Percentiles rank a stretch among this genome's conserved stretches.
These are phyloP conservation scores for Nitzschia sp. DNA, from an alignment of 108 stramenopile genomes.

Conservation along the genomic window DNA sequence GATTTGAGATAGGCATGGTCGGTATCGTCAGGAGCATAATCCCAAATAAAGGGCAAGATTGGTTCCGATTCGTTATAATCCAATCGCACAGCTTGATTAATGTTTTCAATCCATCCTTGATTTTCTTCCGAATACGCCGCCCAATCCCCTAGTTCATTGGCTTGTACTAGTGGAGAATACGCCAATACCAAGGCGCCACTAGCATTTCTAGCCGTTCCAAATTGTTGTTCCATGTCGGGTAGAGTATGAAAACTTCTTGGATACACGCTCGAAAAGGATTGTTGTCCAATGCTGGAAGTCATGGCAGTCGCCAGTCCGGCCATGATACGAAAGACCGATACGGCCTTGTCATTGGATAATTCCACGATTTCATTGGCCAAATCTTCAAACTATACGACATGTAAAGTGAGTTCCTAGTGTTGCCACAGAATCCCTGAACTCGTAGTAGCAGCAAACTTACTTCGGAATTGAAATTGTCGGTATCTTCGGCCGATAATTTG, in stretches of 20 bases:
- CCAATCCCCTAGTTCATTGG: neutral
- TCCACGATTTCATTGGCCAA: neutral
- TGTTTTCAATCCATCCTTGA: neutral
- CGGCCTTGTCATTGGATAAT: neutral
- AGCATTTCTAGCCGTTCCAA: neutral
- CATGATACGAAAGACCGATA: neutral
- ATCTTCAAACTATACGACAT: neutral
- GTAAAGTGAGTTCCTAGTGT: neutral
- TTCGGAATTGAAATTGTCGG: neutral
- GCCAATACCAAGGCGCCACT: neutral
- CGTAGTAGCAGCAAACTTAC: neutral
- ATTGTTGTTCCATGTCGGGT: conserved; percentile 4
- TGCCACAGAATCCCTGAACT: neutral
- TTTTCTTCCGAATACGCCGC: neutral
- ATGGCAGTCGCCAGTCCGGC: neutral
- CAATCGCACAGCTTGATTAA: neutral
- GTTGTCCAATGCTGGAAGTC: neutral
- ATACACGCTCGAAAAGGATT: neutral
- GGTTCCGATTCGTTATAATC: neutral
- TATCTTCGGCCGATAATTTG: neutral
- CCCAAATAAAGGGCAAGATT: neutral
- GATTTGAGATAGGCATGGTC: neutral
- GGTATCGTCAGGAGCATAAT: neutral
- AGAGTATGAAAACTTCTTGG: neutral
- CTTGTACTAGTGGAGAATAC: neutral